phyloP scores from a whole-genome alignment of 805 yeast species.

The Starmera quercuum region DNA sequence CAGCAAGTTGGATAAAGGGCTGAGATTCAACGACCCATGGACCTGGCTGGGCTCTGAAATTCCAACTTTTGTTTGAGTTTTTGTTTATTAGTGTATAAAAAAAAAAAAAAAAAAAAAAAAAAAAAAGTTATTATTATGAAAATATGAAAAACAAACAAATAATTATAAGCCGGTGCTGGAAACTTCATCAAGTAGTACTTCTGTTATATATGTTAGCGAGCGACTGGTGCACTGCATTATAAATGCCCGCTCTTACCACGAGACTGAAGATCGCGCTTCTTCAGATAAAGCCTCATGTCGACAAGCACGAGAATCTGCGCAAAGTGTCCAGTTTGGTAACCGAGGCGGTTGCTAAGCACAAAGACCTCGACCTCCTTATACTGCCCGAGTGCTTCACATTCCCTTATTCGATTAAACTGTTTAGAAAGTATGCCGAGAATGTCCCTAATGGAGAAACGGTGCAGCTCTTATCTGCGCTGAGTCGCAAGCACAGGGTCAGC shows the following conservation, averaged over 20 bases:
- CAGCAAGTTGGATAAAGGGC: conserved; percentile 50
- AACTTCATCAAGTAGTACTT: too few species aligned
- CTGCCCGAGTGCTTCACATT: conserved; percentile 95
- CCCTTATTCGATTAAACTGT: conserved; percentile 83
- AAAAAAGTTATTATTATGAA: too few species aligned
- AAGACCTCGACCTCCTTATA: conserved; percentile 67
- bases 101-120: too few species aligned
- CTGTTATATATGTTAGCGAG: too few species aligned
- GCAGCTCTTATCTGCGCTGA: conserved; percentile 51
- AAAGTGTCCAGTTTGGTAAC: conserved; percentile 53
- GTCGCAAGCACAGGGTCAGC: conserved; percentile 53
- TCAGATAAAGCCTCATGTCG: conserved; percentile 65
- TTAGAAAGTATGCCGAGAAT: conserved; percentile 75
- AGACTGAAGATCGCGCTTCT: conserved; percentile 69
- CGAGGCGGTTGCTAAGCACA: conserved; percentile 48
- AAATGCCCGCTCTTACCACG: conserved; percentile 29
- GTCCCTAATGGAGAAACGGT: conserved; percentile 71
- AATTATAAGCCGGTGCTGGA: too few species aligned
- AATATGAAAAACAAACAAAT: too few species aligned
- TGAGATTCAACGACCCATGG: conserved; percentile 80
- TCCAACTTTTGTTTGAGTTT: conserved; percentile 16
- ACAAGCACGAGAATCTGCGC: conserved; percentile 65
- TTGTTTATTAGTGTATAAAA: not conserved
- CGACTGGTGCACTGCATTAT: too few species aligned
- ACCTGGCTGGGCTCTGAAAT: conserved; percentile 19